A percentile compares a stretch with the other conserved stretches of the same genome.
Conservation (phyloP, 208 protist genomes). For the Leishmania guyanensis region DNA sequence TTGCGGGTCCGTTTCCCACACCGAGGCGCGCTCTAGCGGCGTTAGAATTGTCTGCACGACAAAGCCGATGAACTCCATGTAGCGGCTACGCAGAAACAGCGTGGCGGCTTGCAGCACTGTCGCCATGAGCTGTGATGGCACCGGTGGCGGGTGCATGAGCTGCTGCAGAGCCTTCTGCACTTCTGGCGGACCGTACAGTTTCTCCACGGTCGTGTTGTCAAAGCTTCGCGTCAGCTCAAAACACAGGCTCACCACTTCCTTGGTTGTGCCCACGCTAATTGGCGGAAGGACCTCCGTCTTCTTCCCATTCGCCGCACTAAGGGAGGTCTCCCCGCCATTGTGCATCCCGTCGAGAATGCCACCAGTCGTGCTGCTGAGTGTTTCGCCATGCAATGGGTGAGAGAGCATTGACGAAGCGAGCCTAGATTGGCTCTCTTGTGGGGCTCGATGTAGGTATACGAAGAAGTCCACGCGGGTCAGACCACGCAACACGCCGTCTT, state of each 20-base stretch:
- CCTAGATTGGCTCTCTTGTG: constrained; percentile 41
- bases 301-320: not conserved
- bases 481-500: constrained; percentile 46
- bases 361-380: not conserved
- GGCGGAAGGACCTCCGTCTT: constrained; percentile 31
- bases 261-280: constrained; percentile 59
- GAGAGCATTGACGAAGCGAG: constrained; percentile 1
- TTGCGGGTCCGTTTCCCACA: constrained; percentile 63
- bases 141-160: constrained; percentile 50
- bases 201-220: constrained; percentile 43
- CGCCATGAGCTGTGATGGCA: constrained; percentile 81
- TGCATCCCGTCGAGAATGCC: constrained; percentile 28
- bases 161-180: constrained; percentile 53
- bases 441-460: constrained; percentile 61
- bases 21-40: constrained; percentile 53
- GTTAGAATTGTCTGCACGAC: constrained; percentile 57
- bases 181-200: constrained; percentile 58
- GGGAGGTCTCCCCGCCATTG: not conserved
- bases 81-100: constrained; percentile 32
- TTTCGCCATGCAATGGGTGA: constrained; percentile 2
- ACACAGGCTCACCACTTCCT: constrained; percentile 63
- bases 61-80: constrained; percentile 53
- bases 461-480: constrained; percentile 68
- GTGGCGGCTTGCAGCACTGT: constrained; percentile 60
- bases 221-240: constrained; percentile 65